Base-by-base conservation (phyloP, 331 rosid species). In the Telfairia occidentalis region DNA sequence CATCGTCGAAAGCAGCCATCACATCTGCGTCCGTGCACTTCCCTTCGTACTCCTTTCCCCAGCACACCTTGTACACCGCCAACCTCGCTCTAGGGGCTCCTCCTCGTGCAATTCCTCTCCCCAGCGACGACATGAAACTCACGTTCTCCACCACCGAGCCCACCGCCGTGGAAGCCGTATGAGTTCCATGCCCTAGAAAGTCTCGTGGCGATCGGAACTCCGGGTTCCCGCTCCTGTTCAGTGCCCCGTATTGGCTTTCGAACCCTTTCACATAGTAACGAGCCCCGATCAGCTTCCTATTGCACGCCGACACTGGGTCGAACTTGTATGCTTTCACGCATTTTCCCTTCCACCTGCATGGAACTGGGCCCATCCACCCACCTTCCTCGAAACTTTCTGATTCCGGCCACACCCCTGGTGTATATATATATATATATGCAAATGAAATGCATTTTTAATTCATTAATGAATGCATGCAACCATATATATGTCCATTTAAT, bases 381-480 rank as follows among this genome's bases (percentile, higher is more conserved):
- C 72, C 79, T 81, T 85, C 89, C n/a, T 12, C 52, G 83, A 87
- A 85, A 61, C 91, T 85, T 54, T 78, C 66, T 0, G 89, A 85
- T 76, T 87, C 91, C 6, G 92, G 91, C 91, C 91, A 87, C 78
- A 87, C 43, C n/a, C n/a, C n/a, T n/a, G n/a, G n/a, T n/a, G n/a
- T n/a, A n/a, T n/a, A n/a, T n/a, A n/a, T n/a, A n/a, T n/a, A n/a
- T n/a, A n/a, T n/a, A n/a, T n/a, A n/a, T n/a, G n/a, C n/a, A n/a
- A n/a, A n/a, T n/a, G n/a, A n/a, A n/a, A n/a, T n/a, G n/a, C n/a
- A n/a, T n/a, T n/a, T n/a, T n/a, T n/a, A n/a, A n/a, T n/a, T n/a
- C n/a, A n/a, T n/a, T n/a, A n/a, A n/a, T n/a, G n/a, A n/a, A n/a
- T n/a, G n/a, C n/a, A n/a, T n/a, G n/a, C n/a, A n/a, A n/a, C n/a